phyloP scores from a whole-genome alignment of 768 basidiomycete species.

The Rhodosporidiobolus odoratus region DNA sequence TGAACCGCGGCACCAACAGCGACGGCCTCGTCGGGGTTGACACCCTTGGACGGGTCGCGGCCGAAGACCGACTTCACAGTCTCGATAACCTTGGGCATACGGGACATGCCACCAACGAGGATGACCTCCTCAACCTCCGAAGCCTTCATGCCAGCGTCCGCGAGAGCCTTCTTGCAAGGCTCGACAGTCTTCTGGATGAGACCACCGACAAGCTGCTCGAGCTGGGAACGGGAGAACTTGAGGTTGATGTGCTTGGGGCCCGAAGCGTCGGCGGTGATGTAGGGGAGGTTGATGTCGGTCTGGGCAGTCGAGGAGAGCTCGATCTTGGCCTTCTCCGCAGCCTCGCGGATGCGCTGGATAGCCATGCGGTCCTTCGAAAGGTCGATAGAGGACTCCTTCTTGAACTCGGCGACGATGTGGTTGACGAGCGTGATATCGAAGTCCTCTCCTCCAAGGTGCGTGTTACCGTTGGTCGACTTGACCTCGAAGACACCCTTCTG shows the following conservation, averaged over 20 bases:
- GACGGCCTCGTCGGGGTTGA: conserved; percentile 99
- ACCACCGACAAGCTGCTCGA: conserved; percentile 75
- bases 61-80: conserved; percentile 92
- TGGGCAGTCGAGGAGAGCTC: conserved; percentile 90
- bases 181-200: conserved; percentile 86
- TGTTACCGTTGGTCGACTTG: conserved; percentile 99
- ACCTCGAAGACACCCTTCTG: conserved; percentile 99
- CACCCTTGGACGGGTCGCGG: conserved; percentile 94
- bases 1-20: conserved; percentile 98
- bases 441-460: conserved; percentile 94
- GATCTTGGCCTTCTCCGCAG: conserved; percentile 99
- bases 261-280: conserved; percentile 91
- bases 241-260: conserved; percentile 97
- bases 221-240: conserved; percentile 79
- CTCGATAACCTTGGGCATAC: conserved; percentile 92
- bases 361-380: conserved; percentile 86
- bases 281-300: conserved; percentile 95
- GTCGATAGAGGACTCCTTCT: conserved; percentile 81
- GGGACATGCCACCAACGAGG: conserved; percentile 96
- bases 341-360: conserved; percentile 97
- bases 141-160: conserved; percentile 85
- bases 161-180: conserved; percentile 95
- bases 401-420: conserved; percentile 81
- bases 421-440: conserved; percentile 88
- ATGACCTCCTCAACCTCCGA: conserved; percentile 94